phyloP scores from a whole-genome alignment of 2,329 filamentous ascomycete genomes.

The Arthroderma uncinatum region DNA sequence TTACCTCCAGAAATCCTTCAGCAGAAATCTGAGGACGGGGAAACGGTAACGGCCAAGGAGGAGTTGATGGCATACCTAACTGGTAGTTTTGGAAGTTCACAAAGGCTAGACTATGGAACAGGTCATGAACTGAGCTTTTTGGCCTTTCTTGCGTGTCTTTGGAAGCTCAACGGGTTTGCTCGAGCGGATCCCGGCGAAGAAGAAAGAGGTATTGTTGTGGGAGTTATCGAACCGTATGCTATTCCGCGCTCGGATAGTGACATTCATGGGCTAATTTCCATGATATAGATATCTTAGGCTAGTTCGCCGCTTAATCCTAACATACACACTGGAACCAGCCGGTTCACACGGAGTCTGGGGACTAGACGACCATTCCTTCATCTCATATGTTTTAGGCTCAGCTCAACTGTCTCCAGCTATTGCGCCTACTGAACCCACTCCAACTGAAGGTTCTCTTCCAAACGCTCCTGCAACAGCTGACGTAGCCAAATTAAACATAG shows the following conservation, averaged over 20 bases:
- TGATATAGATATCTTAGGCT: constrained; percentile 61
- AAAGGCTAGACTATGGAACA: constrained; percentile 88
- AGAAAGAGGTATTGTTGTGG: constrained; percentile 71
- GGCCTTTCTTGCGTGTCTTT: constrained; percentile 78
- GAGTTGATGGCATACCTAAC: constrained; percentile 73
- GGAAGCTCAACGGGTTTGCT: constrained; percentile 76
- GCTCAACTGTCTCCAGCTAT: constrained; percentile 78
- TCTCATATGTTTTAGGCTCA: constrained; percentile 90
- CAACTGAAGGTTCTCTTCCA: constrained; percentile 64
- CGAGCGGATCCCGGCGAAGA: constrained; percentile 43
- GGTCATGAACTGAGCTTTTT: constrained; percentile 93
- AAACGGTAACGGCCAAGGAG: constrained; percentile 41
- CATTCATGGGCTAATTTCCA: background rate
- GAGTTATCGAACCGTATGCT: constrained; percentile 69
- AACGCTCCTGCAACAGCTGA: constrained; percentile 60
- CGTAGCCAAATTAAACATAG: constrained; percentile 53
- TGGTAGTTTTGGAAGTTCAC: constrained; percentile 75
- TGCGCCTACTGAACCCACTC: constrained; percentile 50
- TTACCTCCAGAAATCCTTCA: constrained; percentile 42
- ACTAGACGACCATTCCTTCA: constrained; percentile 90
- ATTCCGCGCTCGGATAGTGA: background rate
- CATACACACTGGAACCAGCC: constrained; percentile 87
- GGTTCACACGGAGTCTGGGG: constrained; percentile 98
- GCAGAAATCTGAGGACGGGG: constrained; percentile 17
- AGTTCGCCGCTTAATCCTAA: constrained; percentile 70